Evolutionary conservation across 305 asterid species (phyloP).

Genomic region (Euphrasia arctica): DNA sequence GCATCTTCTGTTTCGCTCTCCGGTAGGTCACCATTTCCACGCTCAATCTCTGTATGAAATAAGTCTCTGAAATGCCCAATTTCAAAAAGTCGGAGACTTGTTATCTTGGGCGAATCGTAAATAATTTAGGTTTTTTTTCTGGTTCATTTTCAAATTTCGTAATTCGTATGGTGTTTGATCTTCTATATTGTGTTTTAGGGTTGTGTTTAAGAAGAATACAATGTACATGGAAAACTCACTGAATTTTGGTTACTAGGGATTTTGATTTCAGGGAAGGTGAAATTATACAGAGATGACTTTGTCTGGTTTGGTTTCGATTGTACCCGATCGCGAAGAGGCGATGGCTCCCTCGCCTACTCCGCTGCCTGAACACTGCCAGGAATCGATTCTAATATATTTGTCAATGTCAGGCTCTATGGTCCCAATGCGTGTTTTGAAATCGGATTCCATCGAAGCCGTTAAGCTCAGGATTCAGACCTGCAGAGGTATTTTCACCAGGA

Average conservation of each 20-base stretch:
- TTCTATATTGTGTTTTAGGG: conserved; percentile 19
- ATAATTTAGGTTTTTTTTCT: conserved; percentile 25
- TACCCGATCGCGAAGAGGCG: background rate
- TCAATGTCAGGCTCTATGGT: conserved; percentile 1
- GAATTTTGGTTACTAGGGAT: conserved; percentile 7
- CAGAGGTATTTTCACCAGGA: conserved; percentile 4
- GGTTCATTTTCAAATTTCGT: background rate
- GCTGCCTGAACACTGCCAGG: background rate
- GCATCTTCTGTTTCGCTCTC: conserved; percentile 26
- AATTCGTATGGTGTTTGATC: background rate
- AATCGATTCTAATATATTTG: background rate
- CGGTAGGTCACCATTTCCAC: conserved; percentile 26
- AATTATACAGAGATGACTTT: conserved; percentile 4
- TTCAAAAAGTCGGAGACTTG: background rate
- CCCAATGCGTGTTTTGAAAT: conserved; percentile 10
- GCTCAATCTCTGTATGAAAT: background rate
- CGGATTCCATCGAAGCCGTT: conserved; percentile 3
- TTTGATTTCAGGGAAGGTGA: conserved; percentile 23
- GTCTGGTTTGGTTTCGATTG: conserved; percentile 9
- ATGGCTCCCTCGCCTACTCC: background rate
- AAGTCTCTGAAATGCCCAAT: conserved; percentile 5
- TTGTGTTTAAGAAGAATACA: conserved; percentile 26
- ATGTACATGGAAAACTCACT: conserved; percentile 20
- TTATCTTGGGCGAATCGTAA: conserved; percentile 23
- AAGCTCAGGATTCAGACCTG: conserved; percentile 6